Percentiles rank a stretch among this genome's conserved stretches.
These are phyloP conservation scores for Acanthamoeba sp. DNA, from an alignment of 208 protist genomes.

Conservation along the genomic window DNA sequence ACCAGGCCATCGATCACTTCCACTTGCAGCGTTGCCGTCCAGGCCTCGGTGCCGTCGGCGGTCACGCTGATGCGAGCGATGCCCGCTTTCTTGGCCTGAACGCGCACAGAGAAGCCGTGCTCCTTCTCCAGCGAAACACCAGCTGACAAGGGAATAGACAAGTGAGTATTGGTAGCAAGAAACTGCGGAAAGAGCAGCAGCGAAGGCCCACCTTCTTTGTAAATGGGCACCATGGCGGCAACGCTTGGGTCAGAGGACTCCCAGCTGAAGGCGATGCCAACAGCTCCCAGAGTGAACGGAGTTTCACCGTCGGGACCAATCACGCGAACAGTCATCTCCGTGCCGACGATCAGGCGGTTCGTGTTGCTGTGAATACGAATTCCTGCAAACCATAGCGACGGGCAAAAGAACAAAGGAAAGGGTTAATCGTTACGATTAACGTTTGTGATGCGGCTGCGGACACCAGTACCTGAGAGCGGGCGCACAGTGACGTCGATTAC, in stretches of 20 bases:
- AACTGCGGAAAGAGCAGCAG: background rate
- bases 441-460: background rate
- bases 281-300: slow-evolving; percentile 70
- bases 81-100: slow-evolving; percentile 54
- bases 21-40: slow-evolving; percentile 36
- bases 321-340: slow-evolving; percentile 71
- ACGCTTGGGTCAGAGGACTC: slow-evolving; percentile 60
- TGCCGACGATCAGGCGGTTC: slow-evolving; percentile 66
- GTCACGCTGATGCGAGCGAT: slow-evolving; percentile 63
- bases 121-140: slow-evolving; percentile 71
- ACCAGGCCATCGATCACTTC: slow-evolving; percentile 54
- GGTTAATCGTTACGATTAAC: background rate
- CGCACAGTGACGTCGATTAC: slow-evolving; percentile 54
- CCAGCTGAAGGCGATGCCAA: slow-evolving; percentile 65
- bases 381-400: background rate
- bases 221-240: slow-evolving; percentile 36
- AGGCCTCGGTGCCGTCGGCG: slow-evolving; percentile 54
- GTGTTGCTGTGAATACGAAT: slow-evolving; percentile 70
- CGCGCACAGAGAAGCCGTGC: slow-evolving; percentile 67
- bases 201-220: slow-evolving; percentile 30
- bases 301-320: slow-evolving; percentile 60
- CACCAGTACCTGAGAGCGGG: slow-evolving; percentile 12
- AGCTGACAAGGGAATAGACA: background rate
- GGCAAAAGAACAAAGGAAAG: background rate
- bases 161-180: background rate